Evolutionary conservation across 2,329 filamentous ascomycete genomes (phyloP), one percentile per base, ranked within the genome.

Genomic region (Shiraia sp.): DNA sequence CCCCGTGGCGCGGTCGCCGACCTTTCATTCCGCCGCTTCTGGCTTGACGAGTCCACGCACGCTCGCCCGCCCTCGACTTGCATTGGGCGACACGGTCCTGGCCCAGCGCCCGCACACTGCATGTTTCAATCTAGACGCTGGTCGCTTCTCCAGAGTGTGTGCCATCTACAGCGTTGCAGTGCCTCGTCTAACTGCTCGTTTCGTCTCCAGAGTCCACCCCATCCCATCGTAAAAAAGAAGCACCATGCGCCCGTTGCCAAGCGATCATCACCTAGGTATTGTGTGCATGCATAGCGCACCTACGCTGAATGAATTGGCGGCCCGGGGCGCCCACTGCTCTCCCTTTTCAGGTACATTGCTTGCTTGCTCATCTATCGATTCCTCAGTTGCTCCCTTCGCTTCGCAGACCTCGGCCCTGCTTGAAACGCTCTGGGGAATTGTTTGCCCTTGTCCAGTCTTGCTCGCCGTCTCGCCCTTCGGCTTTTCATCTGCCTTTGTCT

Each of bases 191-290:
- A 14, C 27, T 31, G 28, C 8, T 28, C 36, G 8, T 17, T 17
- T 32, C 10, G 27, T 23, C 37, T 26, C 35, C 14, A 27, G 13
- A 25, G 30, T 34, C 23, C 37, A 23, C 15, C 32, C 22, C n/a
- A 12, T 19, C 17, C 41, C 17, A 16, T 24, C 17, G 36, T 16
- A 19, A 25, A 2, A 2, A 22, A 13, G 24, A 15, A 7, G 27
- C 13, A 10, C 44, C 38, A 36, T 36, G 35, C 38, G 47, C 50
- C 53, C 46, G 51, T 59, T 62, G 59, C 59, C 59, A 57, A 63
- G 59, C 45, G 49, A 45, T 43, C 49, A 52, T 55, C 53, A 39
- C n/a, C n/a, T n/a, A n/a, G n/a, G 17, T 49, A 48, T 60, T 55
- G 47, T 56, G 42, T 61, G 59, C 55, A 49, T 48, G 51, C 25